Evolutionary conservation across 768 basidiomycete species (phyloP), one percentile per base, ranked within the genome.

Genomic region (Termitomyces sp.): DNA sequence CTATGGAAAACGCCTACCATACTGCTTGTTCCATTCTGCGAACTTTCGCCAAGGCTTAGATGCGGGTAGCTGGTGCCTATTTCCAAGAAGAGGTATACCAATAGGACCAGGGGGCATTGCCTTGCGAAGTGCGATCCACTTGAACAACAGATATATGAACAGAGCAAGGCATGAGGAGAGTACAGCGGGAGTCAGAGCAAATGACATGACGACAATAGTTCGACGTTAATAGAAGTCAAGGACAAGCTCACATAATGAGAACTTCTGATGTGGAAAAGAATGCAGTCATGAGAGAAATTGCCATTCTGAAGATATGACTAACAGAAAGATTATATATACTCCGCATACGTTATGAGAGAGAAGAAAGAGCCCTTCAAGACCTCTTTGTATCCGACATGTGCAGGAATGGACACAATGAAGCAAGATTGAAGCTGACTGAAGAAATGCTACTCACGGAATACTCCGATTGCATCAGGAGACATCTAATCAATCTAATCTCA

Each of bases 11-110:
- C 18, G 14, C 47, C 8, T 52, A 79, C 80, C 80, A 60, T 80
- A 80, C 58, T 72, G 65, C 33, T 64, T 68, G 54, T 75, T 79
- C 76, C 79, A 80, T 47, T 78, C 74, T 26, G 74, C 72, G 57
- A 80, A 81, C 65, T 74, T 77, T 22, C 68, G 63, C 81, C 81
- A 82, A 0, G 79, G 79, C 60, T 79, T 77, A n/a, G 71, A 58
- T 7, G 64, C 57, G 10, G 80, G 80, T 18, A 80, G 66, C 56
- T 81, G 76, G 55, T 77, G 70, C 33, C 68, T 66, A 61, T 80
- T 82, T 0, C 81, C 80, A 26, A 80, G 69, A 52, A 69, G 72
- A 5, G 78, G 79, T 24, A 79, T 62, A 24, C 76, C 76, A 2
- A 70, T 63, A 51, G 79, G 79, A 5, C 79, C 79, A 0, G 79